phyloP scores from a whole-genome alignment of 2,329 filamentous ascomycete genomes.

The Penicillium sp. region DNA sequence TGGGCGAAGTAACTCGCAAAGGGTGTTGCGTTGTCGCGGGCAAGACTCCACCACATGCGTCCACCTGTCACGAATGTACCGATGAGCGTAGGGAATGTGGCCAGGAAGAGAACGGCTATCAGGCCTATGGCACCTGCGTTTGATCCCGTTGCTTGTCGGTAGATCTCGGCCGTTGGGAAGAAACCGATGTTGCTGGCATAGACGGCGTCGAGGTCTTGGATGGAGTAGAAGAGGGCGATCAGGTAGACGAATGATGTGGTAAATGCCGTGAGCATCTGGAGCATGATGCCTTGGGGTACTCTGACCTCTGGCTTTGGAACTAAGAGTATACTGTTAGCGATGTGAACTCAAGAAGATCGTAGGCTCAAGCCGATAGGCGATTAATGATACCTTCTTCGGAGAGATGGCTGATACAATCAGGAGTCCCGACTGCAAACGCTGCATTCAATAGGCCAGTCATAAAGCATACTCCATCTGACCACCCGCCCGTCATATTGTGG shows the following conservation, averaged over 20 bases:
- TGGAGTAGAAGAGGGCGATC: conserved; percentile 49
- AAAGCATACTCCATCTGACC: conserved; percentile 52
- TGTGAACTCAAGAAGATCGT: neutral
- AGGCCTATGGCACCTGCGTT: conserved; percentile 59
- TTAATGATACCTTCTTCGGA: conserved; percentile 58
- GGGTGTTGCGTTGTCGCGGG: conserved; percentile 63
- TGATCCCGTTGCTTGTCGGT: conserved; percentile 63
- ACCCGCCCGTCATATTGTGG: conserved; percentile 39
- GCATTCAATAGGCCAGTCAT: conserved; percentile 68
- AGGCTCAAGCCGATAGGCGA: neutral
- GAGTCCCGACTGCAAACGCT: conserved; percentile 69
- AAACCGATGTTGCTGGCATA: conserved; percentile 51
- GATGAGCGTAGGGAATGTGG: conserved; percentile 58
- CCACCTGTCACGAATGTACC: conserved; percentile 63
- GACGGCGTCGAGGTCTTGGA: conserved; percentile 57
- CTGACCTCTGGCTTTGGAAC: conserved; percentile 41
- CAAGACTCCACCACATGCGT: conserved; percentile 66
- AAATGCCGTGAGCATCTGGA: conserved; percentile 54
- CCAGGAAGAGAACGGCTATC: conserved; percentile 60
- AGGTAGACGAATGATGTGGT: conserved; percentile 55
- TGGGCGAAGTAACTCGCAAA: conserved; percentile 56
- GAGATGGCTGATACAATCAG: conserved; percentile 67
- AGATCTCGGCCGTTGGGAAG: conserved; percentile 72
- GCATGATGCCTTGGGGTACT: conserved; percentile 53
- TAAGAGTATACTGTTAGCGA: conserved; percentile 14